Percentiles rank a stretch among this genome's conserved stretches.
phyloP scores from a whole-genome alignment of 208 protist species.

The Crithidia fasciculata region DNA sequence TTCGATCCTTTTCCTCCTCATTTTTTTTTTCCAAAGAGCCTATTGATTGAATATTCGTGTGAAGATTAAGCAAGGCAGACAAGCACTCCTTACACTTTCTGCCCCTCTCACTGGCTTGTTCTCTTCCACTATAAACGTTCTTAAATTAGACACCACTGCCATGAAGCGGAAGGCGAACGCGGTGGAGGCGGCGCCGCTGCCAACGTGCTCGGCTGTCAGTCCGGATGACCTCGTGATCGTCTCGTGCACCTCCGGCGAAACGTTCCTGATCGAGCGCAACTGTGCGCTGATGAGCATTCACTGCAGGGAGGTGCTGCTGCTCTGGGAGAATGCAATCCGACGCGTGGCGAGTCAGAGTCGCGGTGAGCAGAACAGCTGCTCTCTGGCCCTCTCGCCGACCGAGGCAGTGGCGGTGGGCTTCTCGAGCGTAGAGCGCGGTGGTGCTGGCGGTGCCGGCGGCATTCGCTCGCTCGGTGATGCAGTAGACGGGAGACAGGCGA shows the following conservation, averaged over 20 bases:
- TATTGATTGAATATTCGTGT: too few species aligned
- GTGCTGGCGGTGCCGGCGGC: not conserved
- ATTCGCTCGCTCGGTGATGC: slow-evolving; percentile 2
- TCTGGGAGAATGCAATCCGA: slow-evolving; percentile 29
- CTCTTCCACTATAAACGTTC: too few species aligned
- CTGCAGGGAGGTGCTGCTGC: slow-evolving; percentile 36
- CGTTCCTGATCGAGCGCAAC: slow-evolving; percentile 71
- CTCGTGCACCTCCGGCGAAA: slow-evolving; percentile 43
- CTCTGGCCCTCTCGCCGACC: not conserved
- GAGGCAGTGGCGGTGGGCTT: not conserved
- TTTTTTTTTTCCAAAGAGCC: too few species aligned
- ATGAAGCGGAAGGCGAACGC: slow-evolving; percentile 32
- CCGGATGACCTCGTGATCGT: slow-evolving; percentile 56
- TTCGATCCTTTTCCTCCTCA: too few species aligned
- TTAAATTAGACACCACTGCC: not conserved
- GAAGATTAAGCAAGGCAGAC: not conserved
- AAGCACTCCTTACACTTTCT: not conserved
- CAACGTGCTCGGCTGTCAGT: slow-evolving; percentile 29
- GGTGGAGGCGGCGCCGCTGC: slow-evolving; percentile 22
- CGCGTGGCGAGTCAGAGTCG: not conserved
- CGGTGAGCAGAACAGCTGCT: slow-evolving; percentile 4
- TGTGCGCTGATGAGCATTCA: slow-evolving; percentile 61
- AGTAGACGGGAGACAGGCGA: not conserved
- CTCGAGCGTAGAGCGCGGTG: not conserved
- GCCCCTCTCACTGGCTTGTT: too few species aligned